Conservation (phyloP, 2,329 filamentous ascomycete genomes). For the Hypoxylon sp. region DNA sequence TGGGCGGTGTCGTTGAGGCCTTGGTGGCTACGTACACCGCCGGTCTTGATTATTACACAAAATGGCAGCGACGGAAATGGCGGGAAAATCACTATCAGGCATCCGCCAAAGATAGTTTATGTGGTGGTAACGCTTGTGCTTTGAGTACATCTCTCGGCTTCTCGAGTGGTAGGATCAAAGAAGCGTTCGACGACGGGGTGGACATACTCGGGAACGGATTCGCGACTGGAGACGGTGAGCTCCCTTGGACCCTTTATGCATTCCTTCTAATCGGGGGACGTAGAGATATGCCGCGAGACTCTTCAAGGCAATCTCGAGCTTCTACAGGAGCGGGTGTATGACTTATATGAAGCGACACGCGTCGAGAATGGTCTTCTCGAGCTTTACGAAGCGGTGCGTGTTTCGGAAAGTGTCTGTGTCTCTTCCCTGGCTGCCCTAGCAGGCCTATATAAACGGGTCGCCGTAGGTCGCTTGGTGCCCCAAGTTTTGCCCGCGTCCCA, state of each 20-base stretch:
- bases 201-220: conserved; percentile 57
- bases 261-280: conserved; percentile 12
- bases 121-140: conserved; percentile 51
- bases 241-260: background rate
- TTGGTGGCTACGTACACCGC: conserved; percentile 53
- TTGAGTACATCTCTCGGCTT: conserved; percentile 55
- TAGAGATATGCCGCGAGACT: conserved; percentile 52
- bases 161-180: conserved; percentile 53
- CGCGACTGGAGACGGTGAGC: conserved; percentile 56
- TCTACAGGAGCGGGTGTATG: conserved; percentile 51
- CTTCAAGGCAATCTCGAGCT: conserved; percentile 51
- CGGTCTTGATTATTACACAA: conserved; percentile 54
- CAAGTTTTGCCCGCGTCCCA: conserved; percentile 36
- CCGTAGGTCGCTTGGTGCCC: conserved; percentile 52
- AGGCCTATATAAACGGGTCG: conserved; percentile 57
- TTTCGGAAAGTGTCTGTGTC: conserved; percentile 55
- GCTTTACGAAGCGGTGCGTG: conserved; percentile 54
- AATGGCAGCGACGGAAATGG: conserved; percentile 56
- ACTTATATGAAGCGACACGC: conserved; percentile 48
- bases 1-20: conserved; percentile 52
- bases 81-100: conserved; percentile 55
- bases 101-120: conserved; percentile 17
- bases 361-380: conserved; percentile 49
- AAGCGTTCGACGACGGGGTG: conserved; percentile 54
- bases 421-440: conserved; percentile 54